phyloP scores from a whole-genome alignment of 371 early-diverging fungal genomes.

The Syncephalastrum monosporum region DNA sequence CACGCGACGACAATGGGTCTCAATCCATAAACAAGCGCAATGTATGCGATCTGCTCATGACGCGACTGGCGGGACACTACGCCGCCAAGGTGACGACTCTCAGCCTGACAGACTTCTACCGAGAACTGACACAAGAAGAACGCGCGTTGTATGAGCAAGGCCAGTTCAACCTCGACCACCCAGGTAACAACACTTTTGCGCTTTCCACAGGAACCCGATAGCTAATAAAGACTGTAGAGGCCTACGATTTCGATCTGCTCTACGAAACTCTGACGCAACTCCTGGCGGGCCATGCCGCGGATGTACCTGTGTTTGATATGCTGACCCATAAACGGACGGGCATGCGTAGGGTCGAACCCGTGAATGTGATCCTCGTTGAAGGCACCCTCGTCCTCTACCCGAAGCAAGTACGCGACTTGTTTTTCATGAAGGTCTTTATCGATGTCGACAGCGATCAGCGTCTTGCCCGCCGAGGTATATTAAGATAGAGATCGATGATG shows the following conservation, averaged over 20 bases:
- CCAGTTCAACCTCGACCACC: slow-evolving; percentile 51
- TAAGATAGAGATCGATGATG: neutral
- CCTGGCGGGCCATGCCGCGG: slow-evolving; percentile 38
- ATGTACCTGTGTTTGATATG: slow-evolving; percentile 56
- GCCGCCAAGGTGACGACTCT: slow-evolving; percentile 38
- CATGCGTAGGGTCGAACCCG: slow-evolving; percentile 33
- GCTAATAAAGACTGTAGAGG: slow-evolving; percentile 26
- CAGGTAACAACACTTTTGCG: slow-evolving; percentile 27
- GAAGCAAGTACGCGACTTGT: slow-evolving; percentile 45
- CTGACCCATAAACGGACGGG: slow-evolving; percentile 32
- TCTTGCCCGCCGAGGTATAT: slow-evolving; percentile 47
- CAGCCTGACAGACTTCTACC: slow-evolving; percentile 60
- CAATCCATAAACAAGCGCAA: slow-evolving; percentile 15
- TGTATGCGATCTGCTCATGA: slow-evolving; percentile 25
- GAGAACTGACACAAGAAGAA: slow-evolving; percentile 47
- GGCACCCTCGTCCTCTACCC: slow-evolving; percentile 65
- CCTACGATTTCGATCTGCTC: slow-evolving; percentile 60
- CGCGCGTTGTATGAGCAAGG: slow-evolving; percentile 39
- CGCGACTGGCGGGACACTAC: slow-evolving; percentile 23
- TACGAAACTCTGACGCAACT: slow-evolving; percentile 42
- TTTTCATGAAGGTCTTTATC: slow-evolving; percentile 64
- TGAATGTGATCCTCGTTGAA: slow-evolving; percentile 61
- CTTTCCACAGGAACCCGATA: too few relatives aligned
- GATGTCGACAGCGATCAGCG: slow-evolving; percentile 71
- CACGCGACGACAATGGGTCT: neutral